Evolutionary conservation across 192 early-diverging fungal genomes (phyloP).

Genomic region (Entomortierella chlamydospora): DNA sequence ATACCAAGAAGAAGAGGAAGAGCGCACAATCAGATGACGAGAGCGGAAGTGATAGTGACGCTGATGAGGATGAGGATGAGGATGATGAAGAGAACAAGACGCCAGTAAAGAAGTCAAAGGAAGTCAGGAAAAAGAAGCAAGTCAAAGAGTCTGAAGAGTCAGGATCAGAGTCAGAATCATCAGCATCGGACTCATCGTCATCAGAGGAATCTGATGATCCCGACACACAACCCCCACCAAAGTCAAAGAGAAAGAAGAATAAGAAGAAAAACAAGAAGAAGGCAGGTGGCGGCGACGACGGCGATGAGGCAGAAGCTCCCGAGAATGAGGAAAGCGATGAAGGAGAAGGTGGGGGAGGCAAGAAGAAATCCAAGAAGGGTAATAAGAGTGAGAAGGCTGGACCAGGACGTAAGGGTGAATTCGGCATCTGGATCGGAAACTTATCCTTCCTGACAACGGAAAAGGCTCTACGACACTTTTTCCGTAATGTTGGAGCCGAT

Average conservation of each 20-base stretch:
- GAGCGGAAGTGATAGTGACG: constrained; percentile 4
- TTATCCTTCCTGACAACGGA: constrained; percentile 69
- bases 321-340: constrained; percentile 44
- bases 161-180: constrained; percentile 29
- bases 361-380: constrained; percentile 54
- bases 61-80: constrained; percentile 54
- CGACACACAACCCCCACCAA: constrained; percentile 55
- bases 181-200: constrained; percentile 48
- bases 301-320: constrained; percentile 32
- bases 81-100: constrained; percentile 54
- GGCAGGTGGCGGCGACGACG: constrained; percentile 27
- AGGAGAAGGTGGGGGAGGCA: constrained; percentile 7
- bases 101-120: constrained; percentile 54
- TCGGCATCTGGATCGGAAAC: constrained; percentile 80
- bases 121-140: constrained; percentile 59
- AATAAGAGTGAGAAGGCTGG: constrained; percentile 56
- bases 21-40: constrained; percentile 4
- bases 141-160: not conserved
- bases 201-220: constrained; percentile 46
- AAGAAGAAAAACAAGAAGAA: constrained; percentile 60
- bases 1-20: constrained; percentile 14
- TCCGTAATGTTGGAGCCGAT: constrained; percentile 57
- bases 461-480: constrained; percentile 67
- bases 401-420: constrained; percentile 60
- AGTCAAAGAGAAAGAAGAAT: constrained; percentile 53